phyloP scores from a whole-genome alignment of 352 stramenopile genomes.

The Phytophthora brassicae region DNA sequence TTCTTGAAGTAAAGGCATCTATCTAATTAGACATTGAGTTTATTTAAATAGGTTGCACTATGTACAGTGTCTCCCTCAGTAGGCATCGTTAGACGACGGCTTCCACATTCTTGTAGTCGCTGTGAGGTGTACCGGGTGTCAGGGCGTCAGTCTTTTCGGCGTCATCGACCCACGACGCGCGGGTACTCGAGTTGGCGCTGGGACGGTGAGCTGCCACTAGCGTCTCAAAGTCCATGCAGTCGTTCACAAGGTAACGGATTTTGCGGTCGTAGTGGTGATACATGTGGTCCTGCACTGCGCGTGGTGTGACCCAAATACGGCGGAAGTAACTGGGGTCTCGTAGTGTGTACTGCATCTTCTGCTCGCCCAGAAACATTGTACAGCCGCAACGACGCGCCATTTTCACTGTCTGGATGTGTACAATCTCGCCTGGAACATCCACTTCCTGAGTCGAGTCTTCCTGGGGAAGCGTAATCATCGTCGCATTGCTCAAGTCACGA shows the following conservation, averaged over 20 bases:
- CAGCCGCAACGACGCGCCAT: constrained; percentile 61
- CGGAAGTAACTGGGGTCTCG: constrained; percentile 71
- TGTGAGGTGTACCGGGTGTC: constrained; percentile 19
- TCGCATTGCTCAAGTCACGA: constrained; percentile 35
- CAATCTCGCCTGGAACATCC: constrained; percentile 69
- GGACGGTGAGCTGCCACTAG: constrained; percentile 28
- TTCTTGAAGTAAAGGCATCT: constrained; percentile 7
- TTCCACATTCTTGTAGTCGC: constrained; percentile 39
- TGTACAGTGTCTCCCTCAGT: constrained; percentile 3
- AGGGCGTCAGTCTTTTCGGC: constrained; percentile 5
- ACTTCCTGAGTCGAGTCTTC: constrained; percentile 58
- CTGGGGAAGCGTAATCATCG: constrained; percentile 42
- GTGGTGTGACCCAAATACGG: constrained; percentile 63
- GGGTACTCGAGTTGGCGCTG: constrained; percentile 15
- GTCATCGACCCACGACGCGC: constrained; percentile 37
- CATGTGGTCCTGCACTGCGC: constrained; percentile 72
- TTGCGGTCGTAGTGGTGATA: constrained; percentile 84
- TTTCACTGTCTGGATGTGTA: constrained; percentile 66
- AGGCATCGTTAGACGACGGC: constrained; percentile 31
- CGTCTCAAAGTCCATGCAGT: constrained; percentile 59
- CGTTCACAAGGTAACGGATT: constrained; percentile 54
- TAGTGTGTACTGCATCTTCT: constrained; percentile 72
- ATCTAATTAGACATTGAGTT: no score
- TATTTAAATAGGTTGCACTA: constrained; percentile 25
- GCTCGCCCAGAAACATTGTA: constrained; percentile 63